phyloP scores from a whole-genome alignment of 805 yeast genomes.

The Gaillardinia entomophila region DNA sequence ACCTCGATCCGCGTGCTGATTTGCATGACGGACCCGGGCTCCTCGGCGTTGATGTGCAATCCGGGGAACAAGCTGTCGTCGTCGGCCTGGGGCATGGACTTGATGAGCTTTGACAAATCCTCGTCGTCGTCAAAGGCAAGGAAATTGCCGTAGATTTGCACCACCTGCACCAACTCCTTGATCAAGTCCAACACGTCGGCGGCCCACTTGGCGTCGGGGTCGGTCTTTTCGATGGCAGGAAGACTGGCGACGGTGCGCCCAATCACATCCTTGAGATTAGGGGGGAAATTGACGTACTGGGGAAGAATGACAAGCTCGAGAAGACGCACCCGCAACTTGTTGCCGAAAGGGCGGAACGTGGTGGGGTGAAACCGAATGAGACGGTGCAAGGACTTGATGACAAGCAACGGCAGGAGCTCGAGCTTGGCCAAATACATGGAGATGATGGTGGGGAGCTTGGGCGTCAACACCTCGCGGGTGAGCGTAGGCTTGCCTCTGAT shows the following conservation, averaged over 20 bases:
- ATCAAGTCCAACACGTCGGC: slow-evolving; percentile 43
- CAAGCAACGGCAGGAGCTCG: slow-evolving; percentile 23
- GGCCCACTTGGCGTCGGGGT: slow-evolving; percentile 42
- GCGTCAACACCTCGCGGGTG: slow-evolving; percentile 78
- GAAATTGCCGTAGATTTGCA: slow-evolving; percentile 53
- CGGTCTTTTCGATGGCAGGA: slow-evolving; percentile 51
- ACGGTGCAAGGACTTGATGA: slow-evolving; percentile 27
- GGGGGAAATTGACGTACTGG: slow-evolving; percentile 35
- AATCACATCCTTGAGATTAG: slow-evolving; percentile 32
- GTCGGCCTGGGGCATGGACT: slow-evolving; percentile 20
- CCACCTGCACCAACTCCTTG: slow-evolving; percentile 48
- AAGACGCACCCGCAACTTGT: slow-evolving; percentile 49
- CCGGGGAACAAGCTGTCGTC: slow-evolving; percentile 35
- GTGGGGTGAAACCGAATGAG: slow-evolving; percentile 60
- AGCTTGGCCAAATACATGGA: slow-evolving; percentile 42
- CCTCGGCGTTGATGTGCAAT: slow-evolving; percentile 54
- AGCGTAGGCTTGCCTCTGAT: slow-evolving; percentile 79
- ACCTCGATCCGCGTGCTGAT: slow-evolving; percentile 47
- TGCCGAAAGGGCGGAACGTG: slow-evolving; percentile 74
- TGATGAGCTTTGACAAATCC: slow-evolving; percentile 37
- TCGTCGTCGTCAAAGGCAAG: slow-evolving; percentile 53
- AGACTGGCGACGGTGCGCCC: slow-evolving; percentile 49
- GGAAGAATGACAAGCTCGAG: slow-evolving; percentile 24
- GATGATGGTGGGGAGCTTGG: slow-evolving; percentile 63
- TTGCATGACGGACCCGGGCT: slow-evolving; percentile 44